Conservation (phyloP, 78 protist genomes). For the Dictyostelium intermedium region DNA sequence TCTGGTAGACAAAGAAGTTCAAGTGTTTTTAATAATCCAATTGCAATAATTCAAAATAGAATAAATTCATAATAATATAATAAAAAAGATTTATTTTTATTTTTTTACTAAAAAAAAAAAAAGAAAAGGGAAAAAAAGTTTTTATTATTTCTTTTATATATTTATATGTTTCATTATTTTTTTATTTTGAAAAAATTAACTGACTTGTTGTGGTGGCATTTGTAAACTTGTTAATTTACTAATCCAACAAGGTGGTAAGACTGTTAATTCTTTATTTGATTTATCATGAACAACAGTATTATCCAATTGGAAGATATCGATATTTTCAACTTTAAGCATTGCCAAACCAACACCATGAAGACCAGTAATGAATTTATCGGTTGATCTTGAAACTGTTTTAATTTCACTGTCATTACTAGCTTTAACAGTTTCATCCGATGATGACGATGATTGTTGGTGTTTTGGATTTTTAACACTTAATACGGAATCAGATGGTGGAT, state of each 20-base stretch:
- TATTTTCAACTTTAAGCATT: conserved; percentile 50
- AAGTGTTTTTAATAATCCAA: neutral
- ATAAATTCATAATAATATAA: neutral
- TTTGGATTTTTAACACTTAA: conserved; percentile 7
- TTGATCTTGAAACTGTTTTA: conserved; percentile 10
- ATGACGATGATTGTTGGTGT: neutral
- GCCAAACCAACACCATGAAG: conserved; percentile 41
- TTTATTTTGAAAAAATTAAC: neutral
- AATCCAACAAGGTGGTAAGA: conserved; percentile 64
- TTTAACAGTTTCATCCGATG: neutral
- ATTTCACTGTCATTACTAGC: neutral
- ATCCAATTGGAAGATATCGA: conserved; percentile 20
- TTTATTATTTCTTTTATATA: neutral
- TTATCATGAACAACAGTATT: conserved; percentile 21
- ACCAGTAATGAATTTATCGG: conserved; percentile 35
- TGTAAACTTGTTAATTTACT: conserved; percentile 1
- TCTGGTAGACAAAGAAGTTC: neutral
- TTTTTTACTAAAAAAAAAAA: neutral
- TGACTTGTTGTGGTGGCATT: conserved; percentile 55
- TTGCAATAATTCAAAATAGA: neutral
- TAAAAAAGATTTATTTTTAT: neutral
- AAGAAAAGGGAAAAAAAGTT: neutral
- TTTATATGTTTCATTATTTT: neutral
- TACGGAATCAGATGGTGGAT: conserved; percentile 9
- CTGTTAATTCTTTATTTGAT: conserved; percentile 5